Conservation (phyloP, 1,284 basidiomycete genomes). For the Cystobasidium slooffiae region DNA sequence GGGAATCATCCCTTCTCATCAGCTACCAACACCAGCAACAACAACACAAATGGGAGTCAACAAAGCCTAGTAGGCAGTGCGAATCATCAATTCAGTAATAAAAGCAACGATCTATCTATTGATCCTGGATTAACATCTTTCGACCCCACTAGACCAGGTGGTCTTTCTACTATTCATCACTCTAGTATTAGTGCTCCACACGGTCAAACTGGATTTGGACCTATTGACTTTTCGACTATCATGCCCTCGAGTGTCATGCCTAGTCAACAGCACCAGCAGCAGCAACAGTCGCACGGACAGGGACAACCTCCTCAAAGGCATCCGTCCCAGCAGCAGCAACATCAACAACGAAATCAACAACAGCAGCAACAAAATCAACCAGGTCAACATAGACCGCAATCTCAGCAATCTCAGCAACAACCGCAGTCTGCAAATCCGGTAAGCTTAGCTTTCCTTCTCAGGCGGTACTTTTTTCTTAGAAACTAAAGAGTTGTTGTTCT, state of each 20-base stretch:
- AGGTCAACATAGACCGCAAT: background rate
- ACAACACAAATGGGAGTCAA: background rate
- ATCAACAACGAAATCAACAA: background rate
- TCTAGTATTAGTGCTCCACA: background rate
- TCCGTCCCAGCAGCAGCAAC: slow-evolving; percentile 5
- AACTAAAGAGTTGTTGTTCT: background rate
- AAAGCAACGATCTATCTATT: background rate
- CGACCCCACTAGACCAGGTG: slow-evolving; percentile 14
- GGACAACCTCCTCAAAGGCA: background rate
- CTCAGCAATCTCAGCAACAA: background rate
- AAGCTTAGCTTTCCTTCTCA: background rate
- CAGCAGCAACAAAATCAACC: slow-evolving; percentile 10
- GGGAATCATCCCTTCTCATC: slow-evolving; percentile 20
- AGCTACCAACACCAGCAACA: background rate
- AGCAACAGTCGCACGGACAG: background rate
- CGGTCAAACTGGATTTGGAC: background rate
- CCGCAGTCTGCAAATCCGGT: slow-evolving; percentile 1
- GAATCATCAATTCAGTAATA: background rate
- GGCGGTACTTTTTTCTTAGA: too few species aligned
- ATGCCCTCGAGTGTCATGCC: slow-evolving; percentile 7
- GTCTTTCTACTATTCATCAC: background rate
- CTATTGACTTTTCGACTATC: slow-evolving; percentile 22
- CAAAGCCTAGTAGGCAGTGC: too few species aligned
- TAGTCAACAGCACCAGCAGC: slow-evolving; percentile 8
- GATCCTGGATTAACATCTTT: slow-evolving; percentile 28